Evolutionary conservation across 768 basidiomycete genomes (phyloP), one percentile per base, ranked within the genome.

Genomic region (Tulasnella sp.): DNA sequence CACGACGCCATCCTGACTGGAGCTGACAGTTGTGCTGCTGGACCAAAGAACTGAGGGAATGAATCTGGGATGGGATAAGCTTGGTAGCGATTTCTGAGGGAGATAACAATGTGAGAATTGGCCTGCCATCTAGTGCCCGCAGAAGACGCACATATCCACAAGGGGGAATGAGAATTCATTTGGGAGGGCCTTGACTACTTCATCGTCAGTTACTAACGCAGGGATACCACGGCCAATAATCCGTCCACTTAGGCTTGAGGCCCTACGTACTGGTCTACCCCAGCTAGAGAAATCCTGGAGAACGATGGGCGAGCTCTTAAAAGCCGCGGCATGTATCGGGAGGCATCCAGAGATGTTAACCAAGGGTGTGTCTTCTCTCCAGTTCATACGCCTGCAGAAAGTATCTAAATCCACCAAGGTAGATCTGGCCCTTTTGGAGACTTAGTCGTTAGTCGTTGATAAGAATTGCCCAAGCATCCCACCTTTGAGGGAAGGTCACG

Each of bases 41-140:
- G 7, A 7, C 22, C 15, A 24, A 53, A 53, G 45, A 53, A 35
- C 12, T 48, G 27, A 5, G 53, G 53, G 43, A 40, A 54, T 5
- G 53, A 54, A 10, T 37, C 37, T 31, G 53, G 53, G 16, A 53
- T 25, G 25, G 53, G 53, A 25, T 54, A 54, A 24, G 33, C 54
- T 2, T 27, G 39, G 49, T 42, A 51, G 9, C 29, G n/a, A 6
- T 22, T 19, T 45, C 43, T 45, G 27, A n/a, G 13, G 8, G 28
- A 12, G 9, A 5, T 22, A 34, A 3, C 19, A 48, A 37, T 3
- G 10, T 33, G n/a, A 25, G 9, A 37, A 24, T 37, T 6, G 6
- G 19, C 24, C 6, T 10, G 4, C 6, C 7, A 37, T 37, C 13
- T 25, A 48, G n/a, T n/a, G n/a, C 47, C 25, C 1, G 31, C 22